phyloP scores from a whole-genome alignment of 345 rosid genomes.

The Stellera chamaejasme region DNA sequence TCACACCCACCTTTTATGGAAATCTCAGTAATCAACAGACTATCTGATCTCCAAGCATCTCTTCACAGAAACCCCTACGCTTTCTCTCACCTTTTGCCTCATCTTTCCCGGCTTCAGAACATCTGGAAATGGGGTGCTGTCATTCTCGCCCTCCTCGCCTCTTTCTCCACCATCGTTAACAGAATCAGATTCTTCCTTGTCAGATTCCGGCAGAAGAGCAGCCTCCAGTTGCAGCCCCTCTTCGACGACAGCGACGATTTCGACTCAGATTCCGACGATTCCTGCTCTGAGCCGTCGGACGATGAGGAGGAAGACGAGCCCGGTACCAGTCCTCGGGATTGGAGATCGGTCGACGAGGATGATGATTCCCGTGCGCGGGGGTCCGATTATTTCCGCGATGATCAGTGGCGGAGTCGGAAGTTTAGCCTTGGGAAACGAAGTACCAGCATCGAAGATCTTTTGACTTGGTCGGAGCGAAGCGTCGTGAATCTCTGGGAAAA shows the following conservation, averaged over 20 bases:
- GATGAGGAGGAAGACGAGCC: slow-evolving; percentile 24
- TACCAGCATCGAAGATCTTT: slow-evolving; percentile 40
- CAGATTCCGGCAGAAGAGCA: slow-evolving; percentile 20
- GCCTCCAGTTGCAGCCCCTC: slow-evolving; percentile 17
- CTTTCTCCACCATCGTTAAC: slow-evolving; percentile 37
- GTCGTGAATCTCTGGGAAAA: slow-evolving; percentile 64
- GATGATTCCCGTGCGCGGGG: slow-evolving; percentile 41
- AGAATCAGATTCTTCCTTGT: slow-evolving; percentile 33
- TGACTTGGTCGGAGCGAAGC: slow-evolving; percentile 34
- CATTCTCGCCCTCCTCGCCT: slow-evolving; percentile 51
- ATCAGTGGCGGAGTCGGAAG: slow-evolving; percentile 14
- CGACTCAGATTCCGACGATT: slow-evolving; percentile 32
- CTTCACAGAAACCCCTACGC: slow-evolving; percentile 23
- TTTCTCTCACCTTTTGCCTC: slow-evolving; percentile 22
- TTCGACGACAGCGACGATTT: slow-evolving; percentile 19
- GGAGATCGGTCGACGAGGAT: slow-evolving; percentile 20
- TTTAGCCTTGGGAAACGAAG: slow-evolving; percentile 28
- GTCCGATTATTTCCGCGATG: slow-evolving; percentile 16
- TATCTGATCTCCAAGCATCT: slow-evolving; percentile 51
- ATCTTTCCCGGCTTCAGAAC: slow-evolving; percentile 24
- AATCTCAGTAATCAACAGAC: slow-evolving; percentile 49
- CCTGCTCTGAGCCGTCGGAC: slow-evolving; percentile 24
- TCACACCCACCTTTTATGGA: slow-evolving; percentile 31
- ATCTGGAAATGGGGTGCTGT: slow-evolving; percentile 64
- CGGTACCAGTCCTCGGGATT: slow-evolving; percentile 5